Conservation (phyloP, 2,329 filamentous ascomycete species). For the Cladosporium sp. region DNA sequence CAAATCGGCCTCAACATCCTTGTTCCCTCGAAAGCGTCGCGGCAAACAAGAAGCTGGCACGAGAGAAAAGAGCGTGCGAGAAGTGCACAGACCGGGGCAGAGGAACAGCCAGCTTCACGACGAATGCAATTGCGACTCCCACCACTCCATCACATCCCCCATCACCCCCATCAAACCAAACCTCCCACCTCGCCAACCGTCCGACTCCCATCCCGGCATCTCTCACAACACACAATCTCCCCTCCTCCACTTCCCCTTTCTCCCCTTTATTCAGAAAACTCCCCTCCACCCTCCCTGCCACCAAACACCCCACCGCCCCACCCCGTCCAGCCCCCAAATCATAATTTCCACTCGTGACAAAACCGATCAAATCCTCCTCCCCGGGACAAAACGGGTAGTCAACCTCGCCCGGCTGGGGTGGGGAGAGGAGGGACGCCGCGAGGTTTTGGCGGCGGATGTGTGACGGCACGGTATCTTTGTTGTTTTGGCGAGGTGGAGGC, state of each 20-base stretch:
- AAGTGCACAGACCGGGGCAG: no score
- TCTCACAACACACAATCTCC: conserved; percentile 70
- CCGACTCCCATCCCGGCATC: conserved; percentile 76
- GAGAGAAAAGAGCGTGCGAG: no score
- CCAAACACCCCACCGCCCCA: conserved; percentile 69
- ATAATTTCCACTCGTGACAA: conserved; percentile 82
- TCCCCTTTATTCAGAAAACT: no score
- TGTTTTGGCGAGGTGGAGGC: conserved; percentile 23
- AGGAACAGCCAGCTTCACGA: no score
- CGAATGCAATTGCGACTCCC: no score
- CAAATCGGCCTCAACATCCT: no score
- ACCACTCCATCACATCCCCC: no score
- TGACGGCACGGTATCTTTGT: conserved; percentile 32
- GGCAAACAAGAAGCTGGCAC: no score
- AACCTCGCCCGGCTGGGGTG: conserved; percentile 32
- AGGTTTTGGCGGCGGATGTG: conserved; percentile 41
- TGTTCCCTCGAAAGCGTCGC: no score
- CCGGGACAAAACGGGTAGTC: conserved; percentile 66
- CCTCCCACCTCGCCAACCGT: conserved; percentile 74
- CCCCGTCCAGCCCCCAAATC: conserved; percentile 73
- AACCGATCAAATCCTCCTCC: conserved; percentile 76
- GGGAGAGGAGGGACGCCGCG: conserved; percentile 40
- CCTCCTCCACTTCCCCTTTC: conserved; percentile 36
- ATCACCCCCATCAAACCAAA: conserved; percentile 23
- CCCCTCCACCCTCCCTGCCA: conserved; percentile 55